Evolutionary conservation across 2,329 filamentous ascomycete species (phyloP).

Genomic region (Septoria linicola): DNA sequence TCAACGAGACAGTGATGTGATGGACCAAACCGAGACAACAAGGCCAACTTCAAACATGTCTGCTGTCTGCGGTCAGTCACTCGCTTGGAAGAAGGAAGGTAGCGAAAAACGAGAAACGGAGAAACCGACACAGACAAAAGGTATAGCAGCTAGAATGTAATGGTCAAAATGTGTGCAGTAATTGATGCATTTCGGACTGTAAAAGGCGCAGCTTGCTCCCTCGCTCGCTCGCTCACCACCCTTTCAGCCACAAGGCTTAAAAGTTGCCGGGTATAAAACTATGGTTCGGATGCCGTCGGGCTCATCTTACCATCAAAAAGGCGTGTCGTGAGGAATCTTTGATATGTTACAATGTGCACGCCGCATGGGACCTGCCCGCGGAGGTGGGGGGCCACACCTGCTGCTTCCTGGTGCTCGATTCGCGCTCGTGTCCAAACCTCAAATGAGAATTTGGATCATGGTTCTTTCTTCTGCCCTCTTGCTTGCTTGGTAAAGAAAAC

Average conservation of each 20-base stretch:
- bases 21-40: no score
- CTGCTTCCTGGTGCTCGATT: conserved; percentile 6
- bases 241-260: not conserved
- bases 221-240: not conserved
- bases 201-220: not conserved
- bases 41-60: no score
- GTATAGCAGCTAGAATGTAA: no score
- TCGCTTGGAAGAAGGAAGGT: no score
- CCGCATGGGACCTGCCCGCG: conserved; percentile 13
- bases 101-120: not conserved
- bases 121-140: no score
- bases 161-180: no score
- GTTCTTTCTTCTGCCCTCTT: not conserved
- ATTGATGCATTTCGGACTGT: not conserved
- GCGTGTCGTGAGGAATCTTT: conserved; percentile 16
- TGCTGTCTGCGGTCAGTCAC: no score
- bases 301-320: conserved; percentile 22
- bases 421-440: conserved; percentile 7
- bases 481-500: not conserved
- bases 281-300: conserved; percentile 19
- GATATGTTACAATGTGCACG: conserved; percentile 12
- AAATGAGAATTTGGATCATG: not conserved
- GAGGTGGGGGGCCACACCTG: not conserved
- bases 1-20: no score
- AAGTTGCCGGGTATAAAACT: not conserved